Conservation (phyloP, 2,329 filamentous ascomycete genomes). For the Aspergillus hortae region DNA sequence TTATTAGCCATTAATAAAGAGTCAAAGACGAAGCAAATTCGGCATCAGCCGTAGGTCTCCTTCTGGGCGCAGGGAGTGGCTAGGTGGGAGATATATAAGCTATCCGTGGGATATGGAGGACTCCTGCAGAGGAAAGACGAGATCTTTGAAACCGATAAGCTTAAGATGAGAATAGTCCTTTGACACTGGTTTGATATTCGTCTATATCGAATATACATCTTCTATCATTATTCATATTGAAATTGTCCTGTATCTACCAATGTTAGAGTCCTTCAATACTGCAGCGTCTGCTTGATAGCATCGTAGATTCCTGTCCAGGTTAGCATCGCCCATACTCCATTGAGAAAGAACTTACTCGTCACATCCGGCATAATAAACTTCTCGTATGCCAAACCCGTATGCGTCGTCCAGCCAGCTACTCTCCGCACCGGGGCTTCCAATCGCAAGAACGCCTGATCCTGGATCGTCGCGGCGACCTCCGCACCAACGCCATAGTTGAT, state of each 20-base stretch:
- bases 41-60: too few species aligned
- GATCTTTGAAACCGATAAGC: too few species aligned
- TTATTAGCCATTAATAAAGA: too few species aligned
- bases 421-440: slow-evolving; percentile 82
- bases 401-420: slow-evolving; percentile 86
- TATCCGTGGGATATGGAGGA: too few species aligned
- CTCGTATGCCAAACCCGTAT: slow-evolving; percentile 75
- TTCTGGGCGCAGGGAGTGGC: too few species aligned
- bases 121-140: too few species aligned
- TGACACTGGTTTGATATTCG: too few species aligned
- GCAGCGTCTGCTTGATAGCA: slow-evolving; percentile 62
- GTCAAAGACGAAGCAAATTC: too few species aligned
- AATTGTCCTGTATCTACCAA: not conserved
- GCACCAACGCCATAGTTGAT: slow-evolving; percentile 85
- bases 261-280: slow-evolving; percentile 51
- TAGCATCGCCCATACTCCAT: slow-evolving; percentile 4
- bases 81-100: too few species aligned
- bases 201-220: not conserved
- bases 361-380: slow-evolving; percentile 81
- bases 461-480: slow-evolving; percentile 82
- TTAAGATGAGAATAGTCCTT: too few species aligned
- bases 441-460: slow-evolving; percentile 79
- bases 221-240: not conserved
- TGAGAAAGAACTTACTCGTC: slow-evolving; percentile 61
- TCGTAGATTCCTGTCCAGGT: slow-evolving; percentile 62